phyloP scores from a whole-genome alignment of 257 asterid genomes.

The Gentiana dahurica region DNA sequence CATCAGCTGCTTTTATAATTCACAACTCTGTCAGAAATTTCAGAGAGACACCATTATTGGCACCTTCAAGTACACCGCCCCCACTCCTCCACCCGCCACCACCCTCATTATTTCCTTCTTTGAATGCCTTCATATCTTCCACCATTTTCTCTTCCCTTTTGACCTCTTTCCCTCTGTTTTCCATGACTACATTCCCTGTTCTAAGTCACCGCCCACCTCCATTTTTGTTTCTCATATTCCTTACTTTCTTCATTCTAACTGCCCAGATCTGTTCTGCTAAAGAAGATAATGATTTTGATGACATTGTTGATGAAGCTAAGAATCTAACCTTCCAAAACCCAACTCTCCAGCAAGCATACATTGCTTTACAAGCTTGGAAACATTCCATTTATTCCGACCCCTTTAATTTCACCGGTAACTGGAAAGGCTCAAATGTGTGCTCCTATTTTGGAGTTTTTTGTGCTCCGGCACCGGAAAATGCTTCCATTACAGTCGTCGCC shows the following conservation, averaged over 20 bases:
- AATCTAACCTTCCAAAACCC: conserved; percentile 37
- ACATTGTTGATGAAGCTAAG: conserved; percentile 9
- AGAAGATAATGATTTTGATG: conserved; percentile 17
- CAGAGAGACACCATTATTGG: conserved; percentile 12
- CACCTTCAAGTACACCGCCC: conserved; percentile 3
- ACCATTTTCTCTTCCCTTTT: background rate
- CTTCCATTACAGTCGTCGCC: conserved; percentile 43
- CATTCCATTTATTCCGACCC: conserved; percentile 62
- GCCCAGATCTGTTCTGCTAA: conserved; percentile 28
- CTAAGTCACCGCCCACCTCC: conserved; percentile 7
- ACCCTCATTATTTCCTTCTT: background rate
- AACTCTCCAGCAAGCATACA: conserved; percentile 44
- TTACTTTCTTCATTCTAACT: conserved; percentile 5
- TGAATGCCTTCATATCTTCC: conserved; percentile 8
- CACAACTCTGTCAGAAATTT: conserved; percentile 5
- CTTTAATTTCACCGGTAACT: conserved; percentile 45
- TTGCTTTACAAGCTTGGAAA: conserved; percentile 64
- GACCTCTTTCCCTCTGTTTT: background rate
- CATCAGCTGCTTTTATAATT: background rate
- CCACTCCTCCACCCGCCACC: background rate
- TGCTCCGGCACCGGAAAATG: conserved; percentile 27
- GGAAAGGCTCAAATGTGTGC: conserved; percentile 56
- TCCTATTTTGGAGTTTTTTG: conserved; percentile 52
- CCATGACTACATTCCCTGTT: background rate
- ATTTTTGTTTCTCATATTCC: conserved; percentile 1